A percentile compares a stretch with the other conserved stretches of the same genome.
Conservation (phyloP, 805 yeast genomes). For the Ogataea parapolymorpha region DNA sequence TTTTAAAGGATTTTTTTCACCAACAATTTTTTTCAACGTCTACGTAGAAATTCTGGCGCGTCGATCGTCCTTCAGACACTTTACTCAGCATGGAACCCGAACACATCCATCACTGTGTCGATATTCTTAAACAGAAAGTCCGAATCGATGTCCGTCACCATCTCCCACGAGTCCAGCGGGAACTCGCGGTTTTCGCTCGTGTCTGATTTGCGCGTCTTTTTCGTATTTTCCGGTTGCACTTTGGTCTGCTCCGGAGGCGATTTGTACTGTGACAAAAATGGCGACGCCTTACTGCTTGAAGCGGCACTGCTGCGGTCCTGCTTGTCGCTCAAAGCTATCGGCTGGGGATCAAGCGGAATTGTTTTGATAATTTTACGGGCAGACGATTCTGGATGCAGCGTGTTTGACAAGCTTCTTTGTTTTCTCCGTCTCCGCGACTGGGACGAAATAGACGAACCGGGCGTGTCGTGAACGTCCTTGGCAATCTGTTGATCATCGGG, state of each 20-base stretch:
- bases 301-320: slow-evolving; percentile 23
- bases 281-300: slow-evolving; percentile 19
- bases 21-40: slow-evolving; percentile 12
- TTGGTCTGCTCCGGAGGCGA: slow-evolving; percentile 17
- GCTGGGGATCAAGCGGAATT: slow-evolving; percentile 80
- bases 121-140: slow-evolving; percentile 75
- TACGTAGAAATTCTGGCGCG: slow-evolving; percentile 6
- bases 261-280: slow-evolving; percentile 16
- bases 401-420: slow-evolving; percentile 50
- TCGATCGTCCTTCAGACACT: slow-evolving; percentile 4
- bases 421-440: slow-evolving; percentile 30
- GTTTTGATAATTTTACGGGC: slow-evolving; percentile 75
- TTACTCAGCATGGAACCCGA: slow-evolving; percentile 71
- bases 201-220: neutral
- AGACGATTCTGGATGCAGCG: slow-evolving; percentile 62
- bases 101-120: slow-evolving; percentile 85
- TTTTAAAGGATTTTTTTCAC: slow-evolving; percentile 10
- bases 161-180: slow-evolving; percentile 40
- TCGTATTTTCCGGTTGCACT: neutral
- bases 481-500: slow-evolving; percentile 24
- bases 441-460: slow-evolving; percentile 20
- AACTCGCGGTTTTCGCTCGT: slow-evolving; percentile 19
- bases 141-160: slow-evolving; percentile 40
- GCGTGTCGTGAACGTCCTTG: slow-evolving; percentile 18
- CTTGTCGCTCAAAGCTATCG: slow-evolving; percentile 44